phyloP scores from a whole-genome alignment of 352 stramenopile species.

The Phytophthora syringae region DNA sequence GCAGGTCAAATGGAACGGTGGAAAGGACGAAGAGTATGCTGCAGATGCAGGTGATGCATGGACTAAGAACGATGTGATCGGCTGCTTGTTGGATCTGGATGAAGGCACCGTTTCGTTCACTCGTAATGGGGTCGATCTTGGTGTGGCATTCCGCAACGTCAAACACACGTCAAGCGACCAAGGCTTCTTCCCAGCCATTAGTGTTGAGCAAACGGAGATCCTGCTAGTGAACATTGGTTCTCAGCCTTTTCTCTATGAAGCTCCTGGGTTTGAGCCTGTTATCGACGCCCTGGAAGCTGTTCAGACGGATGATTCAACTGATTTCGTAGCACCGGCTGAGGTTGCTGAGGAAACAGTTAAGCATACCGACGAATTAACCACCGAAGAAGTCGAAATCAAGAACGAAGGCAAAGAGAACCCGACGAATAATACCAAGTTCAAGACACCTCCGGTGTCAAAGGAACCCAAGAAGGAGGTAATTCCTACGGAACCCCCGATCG shows the following conservation, averaged over 20 bases:
- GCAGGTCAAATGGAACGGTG: slow-evolving; percentile 85
- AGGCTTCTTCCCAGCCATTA: slow-evolving; percentile 84
- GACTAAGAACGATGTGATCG: slow-evolving; percentile 88
- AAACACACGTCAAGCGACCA: slow-evolving; percentile 26
- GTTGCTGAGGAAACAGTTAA: background rate
- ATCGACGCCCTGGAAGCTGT: slow-evolving; percentile 44
- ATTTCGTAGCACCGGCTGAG: background rate
- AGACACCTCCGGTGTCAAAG: slow-evolving; percentile 5
- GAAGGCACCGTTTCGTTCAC: slow-evolving; percentile 79
- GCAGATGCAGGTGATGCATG: slow-evolving; percentile 44
- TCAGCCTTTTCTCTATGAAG: slow-evolving; percentile 67
- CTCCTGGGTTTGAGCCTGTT: slow-evolving; percentile 51
- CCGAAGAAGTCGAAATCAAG: background rate
- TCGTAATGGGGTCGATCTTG: slow-evolving; percentile 80
- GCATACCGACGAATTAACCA: background rate
- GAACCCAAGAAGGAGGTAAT: slow-evolving; percentile 18
- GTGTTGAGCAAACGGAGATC: slow-evolving; percentile 82
- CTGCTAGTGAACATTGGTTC: slow-evolving; percentile 88
- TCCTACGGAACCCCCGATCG: slow-evolving; percentile 32
- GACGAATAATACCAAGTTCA: slow-evolving; percentile 9
- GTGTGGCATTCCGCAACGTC: slow-evolving; percentile 64
- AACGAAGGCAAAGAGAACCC: slow-evolving; percentile 4
- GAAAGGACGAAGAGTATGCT: slow-evolving; percentile 70
- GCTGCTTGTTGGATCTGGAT: slow-evolving; percentile 86
- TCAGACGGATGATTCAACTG: slow-evolving; percentile 1